A percentile compares a stretch with the other conserved stretches of the same genome.
Conservation (phyloP, 164 flowering plant genomes). For the Kalanchoe fedtschenkoi region DNA sequence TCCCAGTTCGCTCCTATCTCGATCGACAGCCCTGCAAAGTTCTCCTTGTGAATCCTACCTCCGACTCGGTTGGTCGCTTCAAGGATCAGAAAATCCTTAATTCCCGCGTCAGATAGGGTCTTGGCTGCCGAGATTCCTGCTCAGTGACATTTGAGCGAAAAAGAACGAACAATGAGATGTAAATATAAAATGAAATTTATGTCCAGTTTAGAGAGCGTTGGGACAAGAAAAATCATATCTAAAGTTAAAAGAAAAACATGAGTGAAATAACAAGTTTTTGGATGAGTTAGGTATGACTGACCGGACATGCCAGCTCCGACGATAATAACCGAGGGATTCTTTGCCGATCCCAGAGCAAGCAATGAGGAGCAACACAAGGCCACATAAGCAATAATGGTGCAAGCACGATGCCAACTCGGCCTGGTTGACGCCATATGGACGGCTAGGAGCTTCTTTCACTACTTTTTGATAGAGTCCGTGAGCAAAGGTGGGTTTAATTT, state of each 20-base stretch:
- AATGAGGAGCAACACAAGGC: not conserved
- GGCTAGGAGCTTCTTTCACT: too few species aligned
- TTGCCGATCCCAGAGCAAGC: constrained; percentile 3
- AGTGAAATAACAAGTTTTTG: too few species aligned
- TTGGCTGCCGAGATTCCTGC: constrained; percentile 15
- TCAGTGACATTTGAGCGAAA: not conserved
- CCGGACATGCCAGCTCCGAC: constrained; percentile 39
- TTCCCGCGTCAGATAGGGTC: constrained; percentile 24
- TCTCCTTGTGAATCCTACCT: constrained; percentile 22
- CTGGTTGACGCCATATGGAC: too few species aligned
- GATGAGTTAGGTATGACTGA: constrained; percentile 5
- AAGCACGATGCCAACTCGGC: not conserved
- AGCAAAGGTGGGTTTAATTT: too few species aligned
- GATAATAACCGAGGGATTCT: constrained; percentile 17
- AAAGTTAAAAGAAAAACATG: too few species aligned
- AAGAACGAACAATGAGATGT: too few species aligned
- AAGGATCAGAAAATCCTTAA: constrained; percentile 26
- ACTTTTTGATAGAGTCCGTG: too few species aligned
- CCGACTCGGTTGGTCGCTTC: constrained; percentile 30
- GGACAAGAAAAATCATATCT: too few species aligned
- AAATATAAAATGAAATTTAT: too few species aligned
- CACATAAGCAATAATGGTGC: not conserved
- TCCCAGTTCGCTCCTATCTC: constrained; percentile 44
- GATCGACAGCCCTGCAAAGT: constrained; percentile 25
- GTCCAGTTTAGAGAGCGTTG: too few species aligned